phyloP scores from a whole-genome alignment of 805 yeast genomes.

The Kuraishia floccosa region DNA sequence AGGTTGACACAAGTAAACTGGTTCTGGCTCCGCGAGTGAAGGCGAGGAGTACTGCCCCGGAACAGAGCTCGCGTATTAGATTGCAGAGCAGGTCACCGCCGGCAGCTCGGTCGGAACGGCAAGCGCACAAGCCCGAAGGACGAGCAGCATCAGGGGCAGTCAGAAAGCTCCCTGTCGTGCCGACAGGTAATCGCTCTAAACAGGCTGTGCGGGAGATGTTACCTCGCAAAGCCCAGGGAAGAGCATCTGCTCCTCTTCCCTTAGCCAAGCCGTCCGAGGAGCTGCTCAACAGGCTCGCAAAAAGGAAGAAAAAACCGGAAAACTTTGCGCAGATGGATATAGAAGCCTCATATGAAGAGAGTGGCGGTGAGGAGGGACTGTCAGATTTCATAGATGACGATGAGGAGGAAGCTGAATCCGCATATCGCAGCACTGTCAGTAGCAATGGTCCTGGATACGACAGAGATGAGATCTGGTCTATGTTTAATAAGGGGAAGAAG shows the following conservation, averaged over 20 bases:
- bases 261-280: conserved; percentile 48
- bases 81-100: too few species aligned
- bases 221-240: too few species aligned
- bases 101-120: too few species aligned
- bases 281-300: conserved; percentile 33
- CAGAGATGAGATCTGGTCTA: conserved; percentile 81
- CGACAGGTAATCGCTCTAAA: too few species aligned
- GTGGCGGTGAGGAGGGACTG: conserved; percentile 28
- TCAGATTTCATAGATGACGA: conserved; percentile 43
- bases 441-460: conserved; percentile 37
- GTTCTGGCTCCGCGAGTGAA: conserved; percentile 22
- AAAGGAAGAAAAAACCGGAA: conserved; percentile 11
- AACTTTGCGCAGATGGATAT: neutral
- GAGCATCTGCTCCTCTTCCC: conserved; percentile 6
- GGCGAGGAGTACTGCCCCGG: conserved; percentile 10
- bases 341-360: conserved; percentile 11
- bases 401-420: conserved; percentile 25
- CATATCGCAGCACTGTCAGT: too few species aligned
- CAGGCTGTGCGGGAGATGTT: too few species aligned
- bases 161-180: too few species aligned
- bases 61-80: too few species aligned
- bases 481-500: conserved; percentile 58
- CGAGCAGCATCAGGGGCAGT: too few species aligned
- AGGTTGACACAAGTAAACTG: conserved; percentile 38
- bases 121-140: too few species aligned